These are phyloP conservation scores for Phanerochaete carnosa DNA, from an alignment of 768 basidiomycete species.

Conservation along the genomic window DNA sequence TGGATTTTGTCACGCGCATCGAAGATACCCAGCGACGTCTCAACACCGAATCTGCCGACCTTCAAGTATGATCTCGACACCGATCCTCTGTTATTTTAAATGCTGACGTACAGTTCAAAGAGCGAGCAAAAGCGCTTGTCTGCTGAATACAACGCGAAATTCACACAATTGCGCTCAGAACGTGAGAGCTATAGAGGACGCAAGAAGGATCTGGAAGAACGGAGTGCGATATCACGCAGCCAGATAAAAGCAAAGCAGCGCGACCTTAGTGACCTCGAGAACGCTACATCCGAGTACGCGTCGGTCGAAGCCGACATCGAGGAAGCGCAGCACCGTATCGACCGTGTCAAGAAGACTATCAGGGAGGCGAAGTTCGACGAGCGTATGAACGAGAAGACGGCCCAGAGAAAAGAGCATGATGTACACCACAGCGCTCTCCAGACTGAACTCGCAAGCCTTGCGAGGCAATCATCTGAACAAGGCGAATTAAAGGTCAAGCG, in stretches of 20 bases:
- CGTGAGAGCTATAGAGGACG: conserved; percentile 53
- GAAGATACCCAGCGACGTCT: conserved; percentile 60
- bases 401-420: conserved; percentile 59
- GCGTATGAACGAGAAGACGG: conserved; percentile 50
- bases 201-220: conserved; percentile 46
- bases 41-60: conserved; percentile 57
- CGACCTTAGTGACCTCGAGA: conserved; percentile 53
- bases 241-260: conserved; percentile 51
- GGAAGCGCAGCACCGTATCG: conserved; percentile 60
- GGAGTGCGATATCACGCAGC: conserved; percentile 51
- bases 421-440: conserved; percentile 67
- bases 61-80: conserved; percentile 49
- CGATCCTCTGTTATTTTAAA: not conserved
- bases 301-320: conserved; percentile 60
- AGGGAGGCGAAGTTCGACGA: conserved; percentile 62
- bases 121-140: conserved; percentile 50
- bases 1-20: conserved; percentile 69
- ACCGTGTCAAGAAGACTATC: conserved; percentile 58
- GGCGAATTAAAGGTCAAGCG: conserved; percentile 63
- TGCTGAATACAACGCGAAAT: conserved; percentile 63
- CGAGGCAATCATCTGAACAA: conserved; percentile 81
- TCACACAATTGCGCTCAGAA: conserved; percentile 53
- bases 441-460: conserved; percentile 63
- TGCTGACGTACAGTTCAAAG: conserved; percentile 28
- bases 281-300: conserved; percentile 50